Percentiles rank a stretch among this genome's conserved stretches.
Conservation (phyloP, 2,329 filamentous ascomycete species). For the Aspergillus eucalypticola region DNA sequence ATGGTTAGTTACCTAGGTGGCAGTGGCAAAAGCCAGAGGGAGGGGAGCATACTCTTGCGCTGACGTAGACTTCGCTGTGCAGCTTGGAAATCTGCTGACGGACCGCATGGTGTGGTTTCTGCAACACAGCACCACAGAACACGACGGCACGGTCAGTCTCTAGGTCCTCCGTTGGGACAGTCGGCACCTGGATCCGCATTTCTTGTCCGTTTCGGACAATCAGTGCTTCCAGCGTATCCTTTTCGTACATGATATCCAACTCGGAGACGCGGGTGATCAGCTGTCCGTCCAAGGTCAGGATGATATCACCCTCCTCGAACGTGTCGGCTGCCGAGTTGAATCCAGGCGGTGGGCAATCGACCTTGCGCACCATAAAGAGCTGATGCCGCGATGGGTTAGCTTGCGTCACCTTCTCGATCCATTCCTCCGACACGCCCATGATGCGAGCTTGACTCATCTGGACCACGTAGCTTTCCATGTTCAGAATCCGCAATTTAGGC, state of each 20-base stretch:
- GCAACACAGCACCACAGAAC: conserved; percentile 92
- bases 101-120: conserved; percentile 92
- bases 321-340: conserved; percentile 54
- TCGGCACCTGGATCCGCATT: conserved; percentile 74
- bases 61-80: conserved; percentile 95
- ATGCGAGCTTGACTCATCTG: conserved; percentile 96
- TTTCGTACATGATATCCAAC: conserved; percentile 93
- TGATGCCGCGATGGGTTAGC: conserved; percentile 93
- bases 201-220: conserved; percentile 84
- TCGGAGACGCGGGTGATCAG: conserved; percentile 92
- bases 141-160: conserved; percentile 90
- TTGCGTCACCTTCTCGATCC: conserved; percentile 86
- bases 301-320: conserved; percentile 85
- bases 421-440: conserved; percentile 94
- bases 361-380: conserved; percentile 97
- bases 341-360: conserved; percentile 61
- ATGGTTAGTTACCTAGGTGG: conserved; percentile 5
- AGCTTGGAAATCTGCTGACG: conserved; percentile 96
- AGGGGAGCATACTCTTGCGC: conserved; percentile 61
- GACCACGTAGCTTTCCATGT: conserved; percentile 90
- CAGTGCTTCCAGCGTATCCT: conserved; percentile 77
- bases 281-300: conserved; percentile 85
- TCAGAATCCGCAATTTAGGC: conserved; percentile 84
- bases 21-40: neutral
- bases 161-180: conserved; percentile 82